Base-by-base conservation (phyloP, 202 grass and related monocot species). In the Carex arenaria region DNA sequence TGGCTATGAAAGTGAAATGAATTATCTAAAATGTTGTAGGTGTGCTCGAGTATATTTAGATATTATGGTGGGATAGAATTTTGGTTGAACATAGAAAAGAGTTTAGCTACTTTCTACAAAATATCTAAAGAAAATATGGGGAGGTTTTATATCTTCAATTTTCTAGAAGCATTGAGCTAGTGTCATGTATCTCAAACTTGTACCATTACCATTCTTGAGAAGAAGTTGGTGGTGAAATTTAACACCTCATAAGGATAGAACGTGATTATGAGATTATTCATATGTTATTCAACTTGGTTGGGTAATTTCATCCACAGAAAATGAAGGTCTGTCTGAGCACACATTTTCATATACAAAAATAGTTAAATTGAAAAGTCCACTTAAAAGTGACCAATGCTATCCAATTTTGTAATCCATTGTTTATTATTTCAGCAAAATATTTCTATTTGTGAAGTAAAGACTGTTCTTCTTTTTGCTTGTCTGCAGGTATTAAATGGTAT, bases 401-500 rank as follows among this genome's bases (percentile, higher is more conserved):
- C 73, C 52, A 56, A n/a, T 20, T 78, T 78, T 59, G 26, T 78
- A 20, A 20, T n/a, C 31, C 1, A 9, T 54, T 9, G 57, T n/a
- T 81, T 14, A 45, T 64, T 84, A 67, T 56, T 20, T 82, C 34
- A 69, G 59, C 8, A 36, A 78, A 63, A 66, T 56, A 9, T 4
- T 56, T 53, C 28, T 52, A 63, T 36, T 28, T 4, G 14, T 31
- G 8, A 79, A 53, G 64, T 61, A 36, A 28, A 49, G 20, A 72
- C 32, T 70, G 55, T 9, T 40, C 14, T 4, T 40, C 61, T 65
- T 65, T 22, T 82, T 79, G 38, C 42, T 73, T 62, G 18, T 73
- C 7, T 73, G 28, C 84, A 89, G 88, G 59, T 64, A 20, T 82
- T 89, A 54, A 89, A 84, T 70, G 84, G 80, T 17, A 83, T 86